phyloP scores from a whole-genome alignment of 805 yeast genomes.

The Suhomyces sp. region DNA sequence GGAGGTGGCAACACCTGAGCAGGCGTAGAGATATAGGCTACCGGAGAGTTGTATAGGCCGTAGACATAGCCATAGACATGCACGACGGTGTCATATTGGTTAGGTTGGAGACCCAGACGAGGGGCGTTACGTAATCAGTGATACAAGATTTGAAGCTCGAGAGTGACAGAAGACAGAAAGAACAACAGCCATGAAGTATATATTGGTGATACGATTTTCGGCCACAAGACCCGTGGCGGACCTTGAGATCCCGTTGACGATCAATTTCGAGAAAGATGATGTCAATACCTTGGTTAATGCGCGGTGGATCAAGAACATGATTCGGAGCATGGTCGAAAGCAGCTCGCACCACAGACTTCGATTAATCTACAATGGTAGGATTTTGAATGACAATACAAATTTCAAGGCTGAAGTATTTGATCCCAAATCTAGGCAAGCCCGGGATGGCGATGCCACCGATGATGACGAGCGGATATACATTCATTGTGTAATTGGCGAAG shows the following conservation, averaged over 20 bases:
- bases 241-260: slow-evolving; percentile 26
- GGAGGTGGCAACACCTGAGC: not conserved
- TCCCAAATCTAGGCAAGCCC: slow-evolving; percentile 21
- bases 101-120: no score
- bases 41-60: not conserved
- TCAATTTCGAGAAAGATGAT: slow-evolving; percentile 28
- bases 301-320: slow-evolving; percentile 29
- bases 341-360: slow-evolving; percentile 51
- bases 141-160: not conserved
- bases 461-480: slow-evolving; percentile 44
- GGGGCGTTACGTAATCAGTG: not conserved
- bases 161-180: not conserved
- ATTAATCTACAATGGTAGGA: slow-evolving; percentile 67
- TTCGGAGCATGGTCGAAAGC: slow-evolving; percentile 21
- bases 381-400: slow-evolving; percentile 55
- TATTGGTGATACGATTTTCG: slow-evolving; percentile 27
- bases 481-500: slow-evolving; percentile 78
- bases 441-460: not conserved
- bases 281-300: slow-evolving; percentile 29
- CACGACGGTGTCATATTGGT: no score
- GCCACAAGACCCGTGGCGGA: slow-evolving; percentile 20
- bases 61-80: no score
- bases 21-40: not conserved
- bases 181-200: slow-evolving; percentile 5
- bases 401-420: slow-evolving; percentile 49